These are phyloP conservation scores for Boletellus emodensis DNA, from an alignment of 768 basidiomycete species.

Conservation along the genomic window DNA sequence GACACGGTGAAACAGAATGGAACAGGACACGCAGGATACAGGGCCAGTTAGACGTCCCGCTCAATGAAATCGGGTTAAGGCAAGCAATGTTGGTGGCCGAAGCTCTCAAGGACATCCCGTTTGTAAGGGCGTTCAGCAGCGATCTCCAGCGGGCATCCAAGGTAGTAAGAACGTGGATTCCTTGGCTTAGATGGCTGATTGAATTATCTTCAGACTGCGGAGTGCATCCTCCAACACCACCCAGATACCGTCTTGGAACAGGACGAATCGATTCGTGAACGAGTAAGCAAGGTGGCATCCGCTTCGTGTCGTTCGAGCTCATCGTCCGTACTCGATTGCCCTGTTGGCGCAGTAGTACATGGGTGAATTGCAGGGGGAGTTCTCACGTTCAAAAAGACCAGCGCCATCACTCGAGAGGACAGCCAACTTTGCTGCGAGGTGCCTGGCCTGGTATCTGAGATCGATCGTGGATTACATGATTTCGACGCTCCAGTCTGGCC, in stretches of 20 bases:
- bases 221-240: constrained; percentile 55
- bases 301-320: background rate
- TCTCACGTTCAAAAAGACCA: constrained; percentile 8
- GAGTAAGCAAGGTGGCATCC: constrained; percentile 40
- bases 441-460: constrained; percentile 58
- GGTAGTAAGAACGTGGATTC: constrained; percentile 37
- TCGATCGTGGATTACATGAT: constrained; percentile 35
- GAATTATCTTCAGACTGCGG: constrained; percentile 51
- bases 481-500: constrained; percentile 14
- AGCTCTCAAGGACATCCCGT: constrained; percentile 49
- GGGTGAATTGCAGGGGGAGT: constrained; percentile 58
- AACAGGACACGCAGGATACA: constrained; percentile 64
- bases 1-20: constrained; percentile 76
- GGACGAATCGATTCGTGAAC: constrained; percentile 54
- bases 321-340: background rate
- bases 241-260: constrained; percentile 40
- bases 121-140: constrained; percentile 63
- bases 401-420: constrained; percentile 25
- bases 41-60: constrained; percentile 66
- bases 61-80: constrained; percentile 58
- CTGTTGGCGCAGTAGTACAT: constrained; percentile 41
- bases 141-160: constrained; percentile 65
- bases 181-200: background rate
- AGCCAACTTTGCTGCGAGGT: constrained; percentile 45
- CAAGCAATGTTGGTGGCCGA: constrained; percentile 58